Base-by-base conservation (phyloP, 805 yeast species). In the Vanderwaltozyma polyspora region DNA sequence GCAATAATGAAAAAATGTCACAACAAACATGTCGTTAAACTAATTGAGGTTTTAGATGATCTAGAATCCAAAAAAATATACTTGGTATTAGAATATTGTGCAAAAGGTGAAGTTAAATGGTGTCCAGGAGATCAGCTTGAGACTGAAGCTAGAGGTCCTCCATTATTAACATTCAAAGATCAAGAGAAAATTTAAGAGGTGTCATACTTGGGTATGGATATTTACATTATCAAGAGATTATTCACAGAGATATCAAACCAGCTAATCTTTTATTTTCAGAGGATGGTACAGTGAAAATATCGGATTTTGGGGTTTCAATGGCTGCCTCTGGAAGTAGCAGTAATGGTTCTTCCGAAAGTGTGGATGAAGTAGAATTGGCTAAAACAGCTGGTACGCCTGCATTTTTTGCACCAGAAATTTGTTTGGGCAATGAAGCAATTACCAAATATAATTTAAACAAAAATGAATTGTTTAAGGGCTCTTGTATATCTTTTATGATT, bases 371-470 rank as follows among this genome's bases (percentile, higher is more conserved):
- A 36, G 96, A 89, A 47, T 65, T 89, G 41, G 93, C 95, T 2
- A 89, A 87, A 57, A 89, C 97, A 0, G 97, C 94, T 0, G 98
- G 97, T 5, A 89, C 97, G 0, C 97, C 97, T 2, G 96, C 95
- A 0, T 89, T 89, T 56, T 79, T 86, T 49, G 94, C 97, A 0
- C 95, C 95, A 0, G 99, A 91, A 54, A 66, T 87, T 31, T 87
- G 95, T 52, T 67, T 69, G 35, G 76, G 82, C 1, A 55, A 50
- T 24, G 55, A 51, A 16, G 48, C 55, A 3, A 38, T 41, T 23
- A 43, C 39, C 13, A 44, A 47, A 35, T 52, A 40, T 27, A 35
- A 41, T 15, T 32, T 48, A 14, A 39, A 44, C 26, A 46, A 47
- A 16, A 41, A 50, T 41, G 42, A 57, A 25, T 25, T 41, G 7